Conservation (phyloP, 169 alveolate genomes). For the Eimeria mitis region DNA sequence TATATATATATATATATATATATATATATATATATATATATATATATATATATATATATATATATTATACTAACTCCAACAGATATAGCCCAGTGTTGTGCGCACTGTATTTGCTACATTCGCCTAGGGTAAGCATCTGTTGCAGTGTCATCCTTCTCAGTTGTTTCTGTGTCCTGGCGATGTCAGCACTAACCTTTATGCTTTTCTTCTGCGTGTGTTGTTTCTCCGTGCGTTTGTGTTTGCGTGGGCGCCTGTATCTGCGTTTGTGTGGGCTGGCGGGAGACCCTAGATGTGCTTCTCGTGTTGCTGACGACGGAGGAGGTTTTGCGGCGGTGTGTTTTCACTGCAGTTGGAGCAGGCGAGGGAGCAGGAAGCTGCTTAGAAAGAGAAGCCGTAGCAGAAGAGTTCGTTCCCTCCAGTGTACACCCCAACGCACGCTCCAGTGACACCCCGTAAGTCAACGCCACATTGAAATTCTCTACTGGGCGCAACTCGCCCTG, state of each 20-base stretch:
- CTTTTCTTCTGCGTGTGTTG: neutral
- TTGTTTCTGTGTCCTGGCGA: neutral
- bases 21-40: neutral
- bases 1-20: neutral
- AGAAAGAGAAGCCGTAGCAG: constrained; percentile 3
- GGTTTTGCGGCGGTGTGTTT: constrained; percentile 26
- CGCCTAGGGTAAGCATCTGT: too few relatives aligned
- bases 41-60: neutral
- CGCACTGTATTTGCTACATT: too few relatives aligned
- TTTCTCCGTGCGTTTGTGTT: constrained; percentile 5
- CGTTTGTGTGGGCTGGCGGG: neutral
- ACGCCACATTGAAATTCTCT: constrained; percentile 77
- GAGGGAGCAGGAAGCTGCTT: constrained; percentile 19
- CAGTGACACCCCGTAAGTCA: constrained; percentile 29
- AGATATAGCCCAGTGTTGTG: too few relatives aligned
- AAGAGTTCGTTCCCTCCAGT: constrained; percentile 38
- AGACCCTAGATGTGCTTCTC: constrained; percentile 13
- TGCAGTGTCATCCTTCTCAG: neutral
- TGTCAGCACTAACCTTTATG: neutral
- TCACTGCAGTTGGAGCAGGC: neutral
- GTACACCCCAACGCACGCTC: constrained; percentile 37
- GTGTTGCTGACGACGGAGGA: constrained; percentile 35
- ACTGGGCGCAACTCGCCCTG: constrained; percentile 76
- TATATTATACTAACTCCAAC: too few relatives aligned
- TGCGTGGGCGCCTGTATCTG: neutral